Base-by-base conservation (phyloP, 202 grass and related monocot species). In the Saccharum hybrid region DNA sequence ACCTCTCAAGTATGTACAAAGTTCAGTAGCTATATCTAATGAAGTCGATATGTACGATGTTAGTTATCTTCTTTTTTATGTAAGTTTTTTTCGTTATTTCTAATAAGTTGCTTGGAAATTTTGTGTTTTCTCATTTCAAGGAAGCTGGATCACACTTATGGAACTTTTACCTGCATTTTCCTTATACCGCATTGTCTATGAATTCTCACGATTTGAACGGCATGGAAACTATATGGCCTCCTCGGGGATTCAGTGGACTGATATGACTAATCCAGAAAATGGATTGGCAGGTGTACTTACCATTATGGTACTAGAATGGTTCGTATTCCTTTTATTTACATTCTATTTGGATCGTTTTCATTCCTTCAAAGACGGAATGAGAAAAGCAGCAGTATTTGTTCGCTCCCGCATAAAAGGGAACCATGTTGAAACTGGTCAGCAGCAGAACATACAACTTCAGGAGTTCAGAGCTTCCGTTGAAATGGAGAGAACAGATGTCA, bases 91-190 rank as follows among this genome's bases (percentile, higher is more conserved):
- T 63, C 7, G 33, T 63, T 59, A 63, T 28, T 61, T 10, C 54
- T 13, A 63, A 30, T 30, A 76, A 61, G 21, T 16, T 76, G n/a
- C 26, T 13, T 42, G 56, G 1, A 23, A 62, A 16, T 26, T 77
- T 8, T 62, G 19, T 19, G 2, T 77, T 30, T 26, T 43, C 14
- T 77, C 5, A 71, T 75, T 74, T 75, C 8, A 83, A 90, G 88
- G 84, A 83, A 84, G 61, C 70, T 87, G 84, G 88, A 87, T 90
- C 56, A 80, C 28, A 8, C 64, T 87, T 70, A 70, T 90, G 88
- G 88, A 90, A 74, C 48, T 88, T 16, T 68, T 91, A 42, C 89
- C 89, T 8, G 71, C 85, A 82, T 91, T 91, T 85, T 91, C 85
- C 3, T 54, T 91, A 60, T 91, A 88, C 69, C 89, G 81, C 30